Conservation (phyloP, 176 grass and related monocot genomes). For the Lolium perenne region DNA sequence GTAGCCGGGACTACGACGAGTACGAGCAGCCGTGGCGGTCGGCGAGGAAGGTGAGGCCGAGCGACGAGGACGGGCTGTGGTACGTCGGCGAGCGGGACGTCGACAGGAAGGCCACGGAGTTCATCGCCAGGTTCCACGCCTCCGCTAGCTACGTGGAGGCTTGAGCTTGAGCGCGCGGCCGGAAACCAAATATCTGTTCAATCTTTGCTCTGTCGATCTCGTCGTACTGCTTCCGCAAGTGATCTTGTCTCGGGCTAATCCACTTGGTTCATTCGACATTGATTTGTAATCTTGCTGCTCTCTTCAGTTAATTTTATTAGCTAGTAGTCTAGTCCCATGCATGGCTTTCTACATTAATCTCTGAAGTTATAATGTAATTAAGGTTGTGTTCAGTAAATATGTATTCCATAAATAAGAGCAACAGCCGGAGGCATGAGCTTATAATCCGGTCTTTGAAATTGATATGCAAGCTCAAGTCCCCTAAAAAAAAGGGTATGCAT, state of each 20-base stretch:
- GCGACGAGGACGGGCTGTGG: conserved; percentile 67
- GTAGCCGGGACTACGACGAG: conserved; percentile 33
- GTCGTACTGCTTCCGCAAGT: background rate
- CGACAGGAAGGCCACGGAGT: conserved; percentile 61
- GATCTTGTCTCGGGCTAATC: background rate
- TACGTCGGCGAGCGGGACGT: conserved; percentile 75
- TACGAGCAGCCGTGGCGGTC: conserved; percentile 50
- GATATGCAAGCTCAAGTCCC: background rate
- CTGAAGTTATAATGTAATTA: conserved; percentile 17
- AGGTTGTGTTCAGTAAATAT: conserved; percentile 36
- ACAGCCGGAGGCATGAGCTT: background rate
- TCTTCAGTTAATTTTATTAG: background rate
- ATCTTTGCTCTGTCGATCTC: background rate
- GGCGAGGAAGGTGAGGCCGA: conserved; percentile 67
- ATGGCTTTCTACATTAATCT: conserved; percentile 9
- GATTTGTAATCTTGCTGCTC: conserved; percentile 7
- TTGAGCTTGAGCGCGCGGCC: background rate
- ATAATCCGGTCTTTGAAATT: background rate
- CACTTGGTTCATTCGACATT: conserved; percentile 29
- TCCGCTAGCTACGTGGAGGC: conserved; percentile 19
- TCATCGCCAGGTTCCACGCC: conserved; percentile 53
- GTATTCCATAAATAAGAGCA: conserved; percentile 35
- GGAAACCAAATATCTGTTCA: background rate
- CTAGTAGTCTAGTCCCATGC: background rate
- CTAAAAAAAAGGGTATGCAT: no score